phyloP scores from a whole-genome alignment of 805 yeast species.

The Yarrowia sp. region DNA sequence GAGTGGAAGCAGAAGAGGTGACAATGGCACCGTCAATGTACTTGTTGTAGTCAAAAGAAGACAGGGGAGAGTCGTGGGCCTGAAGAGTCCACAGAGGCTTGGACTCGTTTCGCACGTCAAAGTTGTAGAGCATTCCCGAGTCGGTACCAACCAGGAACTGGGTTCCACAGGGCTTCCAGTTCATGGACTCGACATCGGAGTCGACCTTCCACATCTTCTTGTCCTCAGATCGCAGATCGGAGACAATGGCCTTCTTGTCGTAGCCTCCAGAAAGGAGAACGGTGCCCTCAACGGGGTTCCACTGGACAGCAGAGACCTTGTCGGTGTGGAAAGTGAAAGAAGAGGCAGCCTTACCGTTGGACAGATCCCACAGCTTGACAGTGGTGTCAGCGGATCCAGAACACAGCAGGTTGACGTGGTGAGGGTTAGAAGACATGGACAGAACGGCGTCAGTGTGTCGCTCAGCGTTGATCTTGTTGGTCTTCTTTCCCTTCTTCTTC shows the following conservation, averaged over 20 bases:
- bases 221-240: slow-evolving; percentile 76
- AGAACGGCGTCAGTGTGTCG: slow-evolving; percentile 94
- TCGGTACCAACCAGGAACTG: slow-evolving; percentile 85
- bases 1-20: slow-evolving; percentile 91
- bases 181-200: slow-evolving; percentile 80
- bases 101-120: slow-evolving; percentile 68
- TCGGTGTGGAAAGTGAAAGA: slow-evolving; percentile 74
- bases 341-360: slow-evolving; percentile 68
- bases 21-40: slow-evolving; percentile 69
- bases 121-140: slow-evolving; percentile 81
- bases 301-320: slow-evolving; percentile 81
- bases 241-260: slow-evolving; percentile 70
- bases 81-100: slow-evolving; percentile 90
- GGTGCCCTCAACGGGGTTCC: slow-evolving; percentile 59
- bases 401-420: slow-evolving; percentile 79
- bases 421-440: slow-evolving; percentile 76
- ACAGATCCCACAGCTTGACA: slow-evolving; percentile 91
- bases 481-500: slow-evolving; percentile 54
- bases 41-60: slow-evolving; percentile 68
- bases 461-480: slow-evolving; percentile 51
- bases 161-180: slow-evolving; percentile 56
- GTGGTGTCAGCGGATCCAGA: slow-evolving; percentile 95
- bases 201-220: slow-evolving; percentile 56
- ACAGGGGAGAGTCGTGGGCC: slow-evolving; percentile 94
- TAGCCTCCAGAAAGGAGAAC: slow-evolving; percentile 88